Base-by-base conservation (phyloP, 1,284 basidiomycete species). In the Pseudomicrostroma phylloplanum region DNA sequence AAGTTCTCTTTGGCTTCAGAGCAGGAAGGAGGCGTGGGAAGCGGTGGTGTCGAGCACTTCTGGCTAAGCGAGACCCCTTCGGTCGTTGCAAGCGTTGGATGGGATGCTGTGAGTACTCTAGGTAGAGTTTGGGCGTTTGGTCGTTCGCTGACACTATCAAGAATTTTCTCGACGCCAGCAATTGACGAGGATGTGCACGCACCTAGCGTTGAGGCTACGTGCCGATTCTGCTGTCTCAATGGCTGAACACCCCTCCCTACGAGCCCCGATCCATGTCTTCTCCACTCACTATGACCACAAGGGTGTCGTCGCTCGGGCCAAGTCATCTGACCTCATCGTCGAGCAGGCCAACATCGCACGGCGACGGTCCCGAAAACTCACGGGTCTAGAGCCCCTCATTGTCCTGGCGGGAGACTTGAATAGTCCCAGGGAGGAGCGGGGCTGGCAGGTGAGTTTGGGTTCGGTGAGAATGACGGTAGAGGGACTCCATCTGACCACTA, bases 201-300 rank as follows among this genome's bases (percentile, higher is more conserved):
- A 73, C 39, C 66, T 73, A 43, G 66, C 66, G 17, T 51, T 73
- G 46, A 60, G 61, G 9, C 40, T 63, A 3, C 26, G 54, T 15
- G 3, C 23, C 0, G 66, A 59, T 1, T 63, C 67, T 6, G 30
- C 30, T 9, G 30, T 36, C 43, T 21, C 43, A 12, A 4, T 12
- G 43, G 12, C 3, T 48, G 17, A 3, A 6, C 43, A 21, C 12
- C 43, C 43, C 43, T 21, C 43, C 12, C 12, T 21, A 48, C 3
- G 17, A 17, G 43, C 43, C 12, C 57, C 69, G 41, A 48, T 73
- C 1, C 71, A 73, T 55, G 63, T 71, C 61, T 70, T 71, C 42
- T 68, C 66, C 4, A 71, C 69, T 30, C 71, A 73, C 59, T 73
- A 71, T 59, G 71, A 73, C 42, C 66, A 73, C 43, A 62, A 67